Base-by-base conservation (phyloP, 1,284 basidiomycete species). In the Pulveroboletus sp. region DNA sequence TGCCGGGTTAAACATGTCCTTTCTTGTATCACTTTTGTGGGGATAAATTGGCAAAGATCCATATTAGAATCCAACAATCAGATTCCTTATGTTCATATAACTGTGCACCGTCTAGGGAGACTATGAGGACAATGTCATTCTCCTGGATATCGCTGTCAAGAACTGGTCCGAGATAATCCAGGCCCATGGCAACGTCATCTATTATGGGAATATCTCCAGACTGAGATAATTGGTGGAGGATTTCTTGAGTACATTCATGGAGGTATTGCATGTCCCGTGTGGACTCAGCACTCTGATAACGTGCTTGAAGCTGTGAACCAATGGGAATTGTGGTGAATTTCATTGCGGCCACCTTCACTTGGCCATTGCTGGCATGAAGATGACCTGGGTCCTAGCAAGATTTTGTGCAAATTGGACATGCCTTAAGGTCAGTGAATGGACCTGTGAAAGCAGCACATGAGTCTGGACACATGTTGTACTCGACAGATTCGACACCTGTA, bases 281-380 rank as follows among this genome's bases (percentile, higher is more conserved):
- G 16, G 60, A 61, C 13, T 73, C 52, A 0, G 56, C 53, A 17
- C 50, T 9, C 17, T n/a, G 3, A 32, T 41, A 39, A 21, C 3
- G 37, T 47, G 44, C 72, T 49, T 48, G 39, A 19, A 53, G 17
- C 1, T 53, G 47, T 1, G 11, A 40, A 9, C 47, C 26, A 2
- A 53, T 6, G 0, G 71, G 72, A 21, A 78, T 64, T 0, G 70
- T 75, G 8, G 59, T 61, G 53, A 75, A 76, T 7, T 67, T 59
- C 26, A 66, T 63, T 2, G 48, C 54, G 0, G 70, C 52, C 3
- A 59, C 48, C 21, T 61, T 53, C 3, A 40, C 12, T 4, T 4
- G 3, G 13, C 41, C 41, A 42, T 24, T 42, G 11, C 41, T 42
- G 41, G 41, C 41, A 42, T 42, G 41, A 4, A 24, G 44, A 3